Evolutionary conservation across 2,329 filamentous ascomycete genomes (phyloP).

Genomic region (Pseudogymnoascus sp.): DNA sequence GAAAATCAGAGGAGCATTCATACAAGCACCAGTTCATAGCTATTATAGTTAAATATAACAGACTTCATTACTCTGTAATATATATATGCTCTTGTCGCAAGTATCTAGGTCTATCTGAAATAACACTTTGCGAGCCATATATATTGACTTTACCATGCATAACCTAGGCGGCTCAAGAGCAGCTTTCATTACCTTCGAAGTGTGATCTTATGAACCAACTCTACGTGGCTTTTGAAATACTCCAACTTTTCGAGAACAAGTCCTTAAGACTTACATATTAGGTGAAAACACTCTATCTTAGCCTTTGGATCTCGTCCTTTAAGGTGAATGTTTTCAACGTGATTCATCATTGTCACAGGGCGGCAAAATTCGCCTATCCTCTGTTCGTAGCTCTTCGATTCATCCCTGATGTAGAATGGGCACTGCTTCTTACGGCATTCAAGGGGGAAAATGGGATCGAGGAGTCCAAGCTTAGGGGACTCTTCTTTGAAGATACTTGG

Average conservation of each 20-base stretch:
- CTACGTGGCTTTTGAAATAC: slow-evolving; percentile 21
- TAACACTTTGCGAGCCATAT: too few relatives aligned
- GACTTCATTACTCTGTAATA: too few relatives aligned
- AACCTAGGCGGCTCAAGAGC: not conserved
- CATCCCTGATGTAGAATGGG: slow-evolving; percentile 10
- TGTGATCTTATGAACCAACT: slow-evolving; percentile 15
- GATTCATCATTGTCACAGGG: slow-evolving; percentile 15
- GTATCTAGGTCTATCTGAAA: too few relatives aligned
- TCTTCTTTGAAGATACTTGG: slow-evolving; percentile 8
- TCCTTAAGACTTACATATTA: slow-evolving; percentile 12
- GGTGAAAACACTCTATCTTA: too few relatives aligned
- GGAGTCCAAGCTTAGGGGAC: not conserved
- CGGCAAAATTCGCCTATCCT: slow-evolving; percentile 14
- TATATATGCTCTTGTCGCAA: too few relatives aligned
- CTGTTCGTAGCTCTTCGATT: slow-evolving; percentile 15
- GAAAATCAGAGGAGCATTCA: not conserved
- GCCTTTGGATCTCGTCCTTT: too few relatives aligned
- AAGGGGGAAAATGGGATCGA: too few relatives aligned
- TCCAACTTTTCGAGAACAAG: slow-evolving; percentile 19
- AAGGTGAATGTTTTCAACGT: slow-evolving; percentile 12
- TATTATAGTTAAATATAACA: too few relatives aligned
- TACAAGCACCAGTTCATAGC: too few relatives aligned
- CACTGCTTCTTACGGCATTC: not conserved
- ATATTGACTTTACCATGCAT: not conserved
- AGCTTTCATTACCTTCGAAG: slow-evolving; percentile 10